These are phyloP conservation scores for Naganishia albida DNA, from an alignment of 1,284 basidiomycete species.

Conservation along the genomic window DNA sequence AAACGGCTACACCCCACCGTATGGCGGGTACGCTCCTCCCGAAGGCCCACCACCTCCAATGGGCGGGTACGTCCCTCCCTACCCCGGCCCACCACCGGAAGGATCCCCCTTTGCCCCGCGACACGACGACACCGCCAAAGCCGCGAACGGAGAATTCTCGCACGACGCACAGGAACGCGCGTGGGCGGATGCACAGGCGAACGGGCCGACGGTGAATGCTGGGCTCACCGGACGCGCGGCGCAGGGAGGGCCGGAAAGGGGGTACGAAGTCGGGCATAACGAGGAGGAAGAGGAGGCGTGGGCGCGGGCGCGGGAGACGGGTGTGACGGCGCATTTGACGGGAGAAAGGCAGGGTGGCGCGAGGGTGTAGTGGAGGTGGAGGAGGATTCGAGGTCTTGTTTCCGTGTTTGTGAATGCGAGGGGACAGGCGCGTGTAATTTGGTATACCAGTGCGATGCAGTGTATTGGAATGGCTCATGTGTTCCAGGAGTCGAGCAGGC, in stretches of 20 bases:
- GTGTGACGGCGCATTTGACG: constrained; percentile 48
- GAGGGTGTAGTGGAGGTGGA: constrained; percentile 3
- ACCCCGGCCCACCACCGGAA: constrained; percentile 45
- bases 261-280: constrained; percentile 37
- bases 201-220: constrained; percentile 39
- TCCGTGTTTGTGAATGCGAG: no score
- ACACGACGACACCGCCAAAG: constrained; percentile 34
- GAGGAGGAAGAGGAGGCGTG: constrained; percentile 48
- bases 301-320: constrained; percentile 40
- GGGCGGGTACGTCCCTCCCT: constrained; percentile 50
- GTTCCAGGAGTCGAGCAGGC: no score
- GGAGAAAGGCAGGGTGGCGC: constrained; percentile 33
- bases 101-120: constrained; percentile 36
- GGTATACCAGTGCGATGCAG: no score
- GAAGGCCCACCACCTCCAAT: constrained; percentile 23
- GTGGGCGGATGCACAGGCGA: constrained; percentile 35
- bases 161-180: constrained; percentile 33
- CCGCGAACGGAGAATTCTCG: constrained; percentile 23
- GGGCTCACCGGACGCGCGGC: constrained; percentile 3
- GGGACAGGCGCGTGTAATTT: no score
- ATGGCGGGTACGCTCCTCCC: constrained; percentile 36
- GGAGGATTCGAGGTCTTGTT: not conserved
- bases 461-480: no score
- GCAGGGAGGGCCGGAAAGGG: constrained; percentile 2
- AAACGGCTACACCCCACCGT: constrained; percentile 34